Base-by-base conservation (phyloP, 805 yeast species). In the Candida railenensis region DNA sequence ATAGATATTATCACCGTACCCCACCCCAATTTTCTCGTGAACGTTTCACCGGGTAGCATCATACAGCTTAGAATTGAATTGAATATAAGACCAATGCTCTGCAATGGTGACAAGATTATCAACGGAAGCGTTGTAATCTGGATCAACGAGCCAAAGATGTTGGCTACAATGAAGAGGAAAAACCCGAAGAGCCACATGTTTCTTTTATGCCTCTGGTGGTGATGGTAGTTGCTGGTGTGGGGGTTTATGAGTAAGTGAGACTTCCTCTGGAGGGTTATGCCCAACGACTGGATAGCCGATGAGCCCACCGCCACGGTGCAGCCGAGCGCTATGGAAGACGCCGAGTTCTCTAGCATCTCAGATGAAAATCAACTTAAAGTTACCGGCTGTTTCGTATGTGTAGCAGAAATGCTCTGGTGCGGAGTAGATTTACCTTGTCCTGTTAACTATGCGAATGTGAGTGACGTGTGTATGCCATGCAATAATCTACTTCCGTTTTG, bases 71-170 rank as follows among this genome's bases (percentile, higher is more conserved):
- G 79, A 1, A 87, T 63, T 0, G 94, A 81, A 63, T 90, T 90
- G 73, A 90, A 89, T 2, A 89, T 90, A n/a, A 90, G 73, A 0
- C 96, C 96, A 20, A 85, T 81, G 21, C 95, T 89, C 61, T 89
- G 96, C 45, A 89, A 66, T 0, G 96, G 96, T 20, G 90, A 83
- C 48, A 89, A 63, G 2, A 90, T 76, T 38, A 89, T 84, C 49
- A 90, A 69, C 1, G 97, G 97, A 37, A 89, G 69, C 2, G 96
- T 85, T 1, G 94, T 80, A 34, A 90, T 81, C 65, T 90, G 97
- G 22, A 89, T 85, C 16, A 86, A 72, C 2, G 94, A 85, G 1
- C 97, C 97, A 36, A 89, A 67, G 1, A 90, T 67, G 55, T 89
- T 90, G 34, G 96, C 82, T 3, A 78, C 57, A 21, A 90, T 74